Evolutionary conservation across 768 basidiomycete genomes (phyloP).

Genomic region (Tricholoma terreum): DNA sequence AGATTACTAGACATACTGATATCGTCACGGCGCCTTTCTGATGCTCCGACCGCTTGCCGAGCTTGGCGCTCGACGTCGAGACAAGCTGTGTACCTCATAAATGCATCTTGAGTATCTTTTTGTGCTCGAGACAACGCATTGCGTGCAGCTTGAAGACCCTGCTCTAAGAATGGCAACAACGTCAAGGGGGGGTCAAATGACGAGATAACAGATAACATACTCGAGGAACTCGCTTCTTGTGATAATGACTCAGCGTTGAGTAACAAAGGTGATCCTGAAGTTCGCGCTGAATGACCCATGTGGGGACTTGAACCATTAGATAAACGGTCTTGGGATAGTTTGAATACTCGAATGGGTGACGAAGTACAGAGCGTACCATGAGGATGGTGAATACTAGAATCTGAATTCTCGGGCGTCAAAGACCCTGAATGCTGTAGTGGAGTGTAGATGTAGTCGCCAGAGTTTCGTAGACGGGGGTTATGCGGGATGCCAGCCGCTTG

Average conservation of each 20-base stretch:
- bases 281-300: constrained; percentile 36
- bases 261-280: constrained; percentile 50
- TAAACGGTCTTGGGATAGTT: constrained; percentile 26
- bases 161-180: constrained; percentile 38
- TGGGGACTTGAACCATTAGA: constrained; percentile 37
- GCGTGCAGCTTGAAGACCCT: constrained; percentile 61
- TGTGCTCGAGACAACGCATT: constrained; percentile 59
- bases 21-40: constrained; percentile 71
- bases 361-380: constrained; percentile 27
- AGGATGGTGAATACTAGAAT: constrained; percentile 38
- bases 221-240: constrained; percentile 57
- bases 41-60: constrained; percentile 56
- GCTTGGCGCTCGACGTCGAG: constrained; percentile 68
- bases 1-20: constrained; percentile 38
- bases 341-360: constrained; percentile 5
- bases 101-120: constrained; percentile 70
- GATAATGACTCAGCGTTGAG: constrained; percentile 50
- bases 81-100: constrained; percentile 65
- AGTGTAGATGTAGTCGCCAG: constrained; percentile 32
- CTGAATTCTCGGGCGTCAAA: constrained; percentile 47
- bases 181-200: background rate
- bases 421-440: constrained; percentile 44
- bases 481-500: constrained; percentile 74
- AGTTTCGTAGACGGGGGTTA: constrained; percentile 73
- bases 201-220: constrained; percentile 35